Percentiles rank a stretch among this genome's conserved stretches.
Evolutionary conservation across 164 flowering plant species (phyloP).

Genomic region (Annona squamosa): DNA sequence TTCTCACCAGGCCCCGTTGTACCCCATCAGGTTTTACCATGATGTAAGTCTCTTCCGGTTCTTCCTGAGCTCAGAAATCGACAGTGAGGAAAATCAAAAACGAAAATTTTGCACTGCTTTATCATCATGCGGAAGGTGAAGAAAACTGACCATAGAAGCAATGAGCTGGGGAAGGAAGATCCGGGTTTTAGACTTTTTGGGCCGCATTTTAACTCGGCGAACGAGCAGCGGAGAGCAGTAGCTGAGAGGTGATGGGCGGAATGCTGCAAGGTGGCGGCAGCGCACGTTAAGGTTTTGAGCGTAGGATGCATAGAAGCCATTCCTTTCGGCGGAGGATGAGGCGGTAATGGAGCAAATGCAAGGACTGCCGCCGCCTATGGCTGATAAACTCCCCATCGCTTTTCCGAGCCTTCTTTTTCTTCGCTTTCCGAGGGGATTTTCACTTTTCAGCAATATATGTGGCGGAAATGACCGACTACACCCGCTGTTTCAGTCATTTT

Average conservation of each 20-base stretch:
- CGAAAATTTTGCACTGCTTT: background rate
- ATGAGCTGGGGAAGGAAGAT: conserved; percentile 85
- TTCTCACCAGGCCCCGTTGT: conserved; percentile 84
- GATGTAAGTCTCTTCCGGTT: conserved; percentile 79
- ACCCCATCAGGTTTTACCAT: conserved; percentile 98
- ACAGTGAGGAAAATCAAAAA: background rate
- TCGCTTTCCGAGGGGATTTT: background rate
- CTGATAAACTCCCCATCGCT: too few species aligned
- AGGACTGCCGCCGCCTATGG: background rate
- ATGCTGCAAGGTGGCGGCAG: conserved; percentile 38
- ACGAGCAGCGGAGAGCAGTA: conserved; percentile 17
- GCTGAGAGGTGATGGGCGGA: conserved; percentile 35
- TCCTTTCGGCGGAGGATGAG: conserved; percentile 4
- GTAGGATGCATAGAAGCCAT: conserved; percentile 10
- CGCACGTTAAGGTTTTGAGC: conserved; percentile 19
- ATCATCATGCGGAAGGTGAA: background rate
- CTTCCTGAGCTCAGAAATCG: conserved; percentile 34
- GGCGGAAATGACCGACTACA: too few species aligned
- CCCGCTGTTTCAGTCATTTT: too few species aligned
- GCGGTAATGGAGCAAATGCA: conserved; percentile 15
- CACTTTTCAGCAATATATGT: too few species aligned
- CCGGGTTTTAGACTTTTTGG: conserved; percentile 30
- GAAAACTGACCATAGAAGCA: conserved; percentile 55
- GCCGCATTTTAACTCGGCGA: conserved; percentile 22
- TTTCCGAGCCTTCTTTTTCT: too few species aligned